Evolutionary conservation across 1,284 basidiomycete genomes (phyloP).

Genomic region (Apiotrichum laibachii): DNA sequence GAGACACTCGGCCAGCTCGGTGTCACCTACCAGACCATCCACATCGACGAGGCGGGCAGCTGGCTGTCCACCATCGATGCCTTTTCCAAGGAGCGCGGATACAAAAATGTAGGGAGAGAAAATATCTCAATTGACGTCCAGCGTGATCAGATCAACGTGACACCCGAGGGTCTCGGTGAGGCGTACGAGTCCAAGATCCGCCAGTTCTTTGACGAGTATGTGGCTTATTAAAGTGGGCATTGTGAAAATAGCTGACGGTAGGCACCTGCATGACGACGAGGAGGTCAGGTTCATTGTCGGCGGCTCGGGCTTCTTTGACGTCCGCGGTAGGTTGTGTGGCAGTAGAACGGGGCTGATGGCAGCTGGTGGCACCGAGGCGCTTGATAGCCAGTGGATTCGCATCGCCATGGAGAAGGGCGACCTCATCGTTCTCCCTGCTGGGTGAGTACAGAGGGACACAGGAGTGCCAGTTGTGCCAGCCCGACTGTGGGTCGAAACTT

Average conservation of each 20-base stretch:
- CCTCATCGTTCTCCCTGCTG: conserved; percentile 68
- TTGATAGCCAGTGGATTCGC: conserved; percentile 68
- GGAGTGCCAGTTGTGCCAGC: neutral
- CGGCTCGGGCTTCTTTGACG: conserved; percentile 81
- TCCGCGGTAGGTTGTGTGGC: conserved; percentile 59
- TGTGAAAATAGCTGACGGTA: conserved; percentile 35
- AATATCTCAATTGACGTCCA: conserved; percentile 14
- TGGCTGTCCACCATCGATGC: conserved; percentile 58
- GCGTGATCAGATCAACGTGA: conserved; percentile 69
- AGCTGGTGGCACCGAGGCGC: conserved; percentile 19
- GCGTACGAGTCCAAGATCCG: conserved; percentile 73
- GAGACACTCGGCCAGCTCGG: conserved; percentile 59
- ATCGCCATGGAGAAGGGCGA: conserved; percentile 67
- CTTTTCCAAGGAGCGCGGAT: conserved; percentile 64
- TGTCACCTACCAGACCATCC: conserved; percentile 64
- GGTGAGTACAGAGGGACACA: conserved; percentile 43
- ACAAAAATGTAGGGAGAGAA: conserved; percentile 60
- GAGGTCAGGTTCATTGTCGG: conserved; percentile 80
- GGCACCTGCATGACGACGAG: conserved; percentile 86
- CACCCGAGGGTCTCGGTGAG: conserved; percentile 70
- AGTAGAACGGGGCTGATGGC: neutral
- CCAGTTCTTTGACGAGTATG: conserved; percentile 75
- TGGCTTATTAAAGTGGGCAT: conserved; percentile 7
- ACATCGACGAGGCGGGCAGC: conserved; percentile 55
- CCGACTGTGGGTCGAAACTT: too few species aligned